Evolutionary conservation across 2,329 filamentous ascomycete genomes (phyloP).

Genomic region (Knoxdaviesia capensis): DNA sequence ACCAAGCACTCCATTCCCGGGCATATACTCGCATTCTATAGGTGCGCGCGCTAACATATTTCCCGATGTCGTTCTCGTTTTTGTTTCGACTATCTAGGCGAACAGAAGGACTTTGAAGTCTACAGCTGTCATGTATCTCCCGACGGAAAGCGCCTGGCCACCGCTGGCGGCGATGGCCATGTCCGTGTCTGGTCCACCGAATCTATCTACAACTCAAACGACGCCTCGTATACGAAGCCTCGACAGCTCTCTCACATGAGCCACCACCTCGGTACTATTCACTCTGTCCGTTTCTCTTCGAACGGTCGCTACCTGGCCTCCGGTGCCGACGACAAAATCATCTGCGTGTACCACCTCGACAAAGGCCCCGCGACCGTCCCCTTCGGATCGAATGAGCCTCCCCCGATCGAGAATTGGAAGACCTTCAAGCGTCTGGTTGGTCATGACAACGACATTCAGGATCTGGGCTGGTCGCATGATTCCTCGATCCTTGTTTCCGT

Average conservation of each 20-base stretch:
- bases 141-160: constrained; percentile 78
- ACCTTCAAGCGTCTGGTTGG: constrained; percentile 83
- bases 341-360: constrained; percentile 89
- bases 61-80: neutral
- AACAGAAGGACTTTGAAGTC: constrained; percentile 96
- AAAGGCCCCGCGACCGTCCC: constrained; percentile 58
- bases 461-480: constrained; percentile 91
- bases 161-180: constrained; percentile 90
- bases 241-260: constrained; percentile 95
- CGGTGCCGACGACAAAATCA: constrained; percentile 95
- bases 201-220: constrained; percentile 64
- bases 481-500: constrained; percentile 92
- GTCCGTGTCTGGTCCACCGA: constrained; percentile 97
- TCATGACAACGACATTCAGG: constrained; percentile 96
- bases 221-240: constrained; percentile 52
- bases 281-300: constrained; percentile 89
- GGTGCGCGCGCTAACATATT: neutral
- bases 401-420: constrained; percentile 95
- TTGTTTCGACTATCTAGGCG: constrained; percentile 22
- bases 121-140: constrained; percentile 97
- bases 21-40: too few relatives aligned
- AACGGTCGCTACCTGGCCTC: constrained; percentile 92
- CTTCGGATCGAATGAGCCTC: constrained; percentile 75
- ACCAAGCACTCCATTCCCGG: too few relatives aligned
- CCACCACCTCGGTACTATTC: constrained; percentile 93